phyloP scores from a whole-genome alignment of 345 rosid genomes.

The Citrus mangshanensis region DNA sequence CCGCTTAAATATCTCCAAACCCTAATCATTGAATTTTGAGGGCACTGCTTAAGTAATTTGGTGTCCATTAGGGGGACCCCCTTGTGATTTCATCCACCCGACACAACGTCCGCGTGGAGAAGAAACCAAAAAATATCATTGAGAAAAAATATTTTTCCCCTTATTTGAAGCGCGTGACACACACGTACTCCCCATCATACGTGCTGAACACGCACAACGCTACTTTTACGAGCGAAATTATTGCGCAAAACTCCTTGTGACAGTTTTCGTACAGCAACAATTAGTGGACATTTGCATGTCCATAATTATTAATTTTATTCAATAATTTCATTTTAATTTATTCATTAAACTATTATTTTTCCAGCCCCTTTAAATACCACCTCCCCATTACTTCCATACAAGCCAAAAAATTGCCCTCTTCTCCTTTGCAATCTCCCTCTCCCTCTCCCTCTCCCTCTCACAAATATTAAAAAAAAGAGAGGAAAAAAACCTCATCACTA shows the following conservation, averaged over 20 bases:
- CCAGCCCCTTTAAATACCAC: constrained; percentile 47
- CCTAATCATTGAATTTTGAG: constrained; percentile 13
- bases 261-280: too few relatives aligned
- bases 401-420: neutral
- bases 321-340: neutral
- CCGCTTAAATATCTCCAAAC: neutral
- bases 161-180: too few relatives aligned
- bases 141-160: neutral
- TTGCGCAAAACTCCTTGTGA: too few relatives aligned
- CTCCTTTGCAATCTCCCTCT: constrained; percentile 6
- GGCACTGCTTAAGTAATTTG: constrained; percentile 6
- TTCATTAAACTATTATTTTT: constrained; percentile 25
- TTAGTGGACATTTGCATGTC: too few relatives aligned
- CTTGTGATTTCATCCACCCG: constrained; percentile 6
- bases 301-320: neutral
- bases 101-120: neutral
- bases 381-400: constrained; percentile 7
- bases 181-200: too few relatives aligned
- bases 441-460: neutral
- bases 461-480: neutral
- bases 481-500: neutral
- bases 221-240: too few relatives aligned
- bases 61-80: neutral
- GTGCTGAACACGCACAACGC: too few relatives aligned
- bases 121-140: neutral